Base-by-base conservation (phyloP, 768 basidiomycete species). In the Termitomyces sp. region DNA sequence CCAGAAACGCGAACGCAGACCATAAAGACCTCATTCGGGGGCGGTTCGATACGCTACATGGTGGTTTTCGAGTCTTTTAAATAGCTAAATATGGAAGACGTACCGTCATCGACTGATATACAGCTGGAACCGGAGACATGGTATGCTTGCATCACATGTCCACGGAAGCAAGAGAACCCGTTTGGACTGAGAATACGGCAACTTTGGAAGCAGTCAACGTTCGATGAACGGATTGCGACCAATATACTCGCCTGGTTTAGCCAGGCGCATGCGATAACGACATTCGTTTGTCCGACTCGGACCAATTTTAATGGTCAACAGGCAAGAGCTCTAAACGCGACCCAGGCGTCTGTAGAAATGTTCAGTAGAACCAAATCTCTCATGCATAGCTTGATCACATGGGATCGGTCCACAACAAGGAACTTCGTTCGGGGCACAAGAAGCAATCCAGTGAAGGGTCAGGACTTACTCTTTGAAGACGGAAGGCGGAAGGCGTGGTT, bases 1-100 rank as follows among this genome's bases (percentile, higher is more conserved):
- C 70, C 49, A 76, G 56, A 53, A 70, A 65, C 15, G 72, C 66
- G 43, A 74, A 63, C n/a, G 68, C 61, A 55, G 68, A 58, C 15
- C 73, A 54, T 9, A 66, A 64, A 50, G 66, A 54, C 60, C 59
- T 69, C 70, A 73, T 73, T 61, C 64, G 45, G 56, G 49, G 53
- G 53, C 31, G 30, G 23, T 33, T 48, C 30, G 50, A 51, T 10
- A 43, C 21, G 15, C 42, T 28, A 14, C n/a, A 17, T 42, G n/a
- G 17, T 15, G 30, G 3, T 46, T 7, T 19, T 44, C 15, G 31
- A 30, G 41, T 43, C 43, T 35, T 42, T 60, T 61, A 58, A 44
- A 55, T 57, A 65, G 46, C 53, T 44, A 54, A 47, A 45, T 55
- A 38, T 37, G 42, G 42, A 44, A 11, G 38, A 41, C 42, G 48